Evolutionary conservation across 2,329 filamentous ascomycete genomes (phyloP).

Genomic region (Trichoderma gracile): DNA sequence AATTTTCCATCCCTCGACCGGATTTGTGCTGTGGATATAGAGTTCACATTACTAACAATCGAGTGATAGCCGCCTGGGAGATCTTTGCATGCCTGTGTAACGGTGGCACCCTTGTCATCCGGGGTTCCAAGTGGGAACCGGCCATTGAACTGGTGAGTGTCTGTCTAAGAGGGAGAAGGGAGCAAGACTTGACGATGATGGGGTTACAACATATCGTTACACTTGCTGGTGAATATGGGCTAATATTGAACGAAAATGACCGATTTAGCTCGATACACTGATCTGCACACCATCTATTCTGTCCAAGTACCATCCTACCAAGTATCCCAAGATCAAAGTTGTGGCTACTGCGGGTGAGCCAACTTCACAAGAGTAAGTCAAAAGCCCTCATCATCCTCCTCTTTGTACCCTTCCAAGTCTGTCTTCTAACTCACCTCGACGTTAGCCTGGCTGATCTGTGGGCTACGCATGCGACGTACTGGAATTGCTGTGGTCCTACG

Average conservation of each 20-base stretch:
- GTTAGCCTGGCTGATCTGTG: constrained; percentile 54
- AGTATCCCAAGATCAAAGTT: constrained; percentile 53
- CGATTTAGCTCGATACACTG: constrained; percentile 49
- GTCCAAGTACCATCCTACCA: constrained; percentile 48
- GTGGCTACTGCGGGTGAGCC: constrained; percentile 59
- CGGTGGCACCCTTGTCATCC: constrained; percentile 56
- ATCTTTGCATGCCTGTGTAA: constrained; percentile 59
- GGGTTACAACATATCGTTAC: not conserved
- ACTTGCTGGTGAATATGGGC: not conserved
- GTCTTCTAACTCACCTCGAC: not conserved
- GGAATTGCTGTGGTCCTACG: constrained; percentile 61
- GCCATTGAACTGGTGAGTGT: constrained; percentile 47
- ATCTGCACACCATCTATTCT: constrained; percentile 59
- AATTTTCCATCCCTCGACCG: not conserved
- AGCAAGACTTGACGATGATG: not conserved
- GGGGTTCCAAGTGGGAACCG: constrained; percentile 51
- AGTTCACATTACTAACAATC: constrained; percentile 23
- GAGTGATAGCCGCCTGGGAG: constrained; percentile 57
- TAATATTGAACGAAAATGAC: not conserved
- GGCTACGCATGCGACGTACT: constrained; percentile 51
- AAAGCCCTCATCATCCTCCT: not conserved
- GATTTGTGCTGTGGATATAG: constrained; percentile 24
- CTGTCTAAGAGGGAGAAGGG: not conserved
- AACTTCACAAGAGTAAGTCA: constrained; percentile 45
- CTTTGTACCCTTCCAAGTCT: not conserved